Evolutionary conservation across 345 rosid species (phyloP).

Genomic region (Ricinus communis): DNA sequence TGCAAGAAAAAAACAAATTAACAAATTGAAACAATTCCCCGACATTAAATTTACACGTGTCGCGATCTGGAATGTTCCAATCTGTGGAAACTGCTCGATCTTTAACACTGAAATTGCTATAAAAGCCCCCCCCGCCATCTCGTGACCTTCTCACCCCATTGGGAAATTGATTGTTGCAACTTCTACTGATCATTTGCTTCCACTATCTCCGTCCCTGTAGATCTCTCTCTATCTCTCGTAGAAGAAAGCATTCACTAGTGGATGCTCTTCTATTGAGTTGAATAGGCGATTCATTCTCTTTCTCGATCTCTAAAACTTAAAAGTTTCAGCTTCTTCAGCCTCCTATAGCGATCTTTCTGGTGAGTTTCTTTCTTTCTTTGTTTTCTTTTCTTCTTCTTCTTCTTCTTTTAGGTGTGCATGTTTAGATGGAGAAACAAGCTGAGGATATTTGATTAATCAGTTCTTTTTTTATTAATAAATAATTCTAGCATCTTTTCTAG

Average conservation of each 20-base stretch:
- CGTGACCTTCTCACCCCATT: background rate
- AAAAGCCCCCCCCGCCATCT: constrained; percentile 1
- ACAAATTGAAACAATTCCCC: background rate
- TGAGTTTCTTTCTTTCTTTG: constrained; percentile 5
- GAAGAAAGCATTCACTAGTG: constrained; percentile 30
- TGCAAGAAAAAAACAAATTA: background rate
- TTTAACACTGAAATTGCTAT: constrained; percentile 11
- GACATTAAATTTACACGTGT: constrained; percentile 20
- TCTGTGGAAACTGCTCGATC: constrained; percentile 13
- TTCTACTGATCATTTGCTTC: background rate
- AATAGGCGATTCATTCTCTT: too few species aligned
- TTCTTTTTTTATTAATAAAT: too few species aligned
- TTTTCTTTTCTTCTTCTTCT: background rate
- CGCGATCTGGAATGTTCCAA: constrained; percentile 11
- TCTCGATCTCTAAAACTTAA: too few species aligned
- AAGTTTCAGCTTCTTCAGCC: background rate
- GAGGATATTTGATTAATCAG: too few species aligned
- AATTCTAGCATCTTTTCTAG: too few species aligned
- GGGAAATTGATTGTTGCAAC: too few species aligned
- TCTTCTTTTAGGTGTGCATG: too few species aligned
- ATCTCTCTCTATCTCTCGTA: too few species aligned
- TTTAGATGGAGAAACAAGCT: too few species aligned
- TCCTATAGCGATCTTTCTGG: background rate
- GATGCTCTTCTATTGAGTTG: constrained; percentile 39
- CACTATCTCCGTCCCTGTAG: too few species aligned